phyloP scores from a whole-genome alignment of 345 rosid genomes.

The Moricandia arvensis region DNA sequence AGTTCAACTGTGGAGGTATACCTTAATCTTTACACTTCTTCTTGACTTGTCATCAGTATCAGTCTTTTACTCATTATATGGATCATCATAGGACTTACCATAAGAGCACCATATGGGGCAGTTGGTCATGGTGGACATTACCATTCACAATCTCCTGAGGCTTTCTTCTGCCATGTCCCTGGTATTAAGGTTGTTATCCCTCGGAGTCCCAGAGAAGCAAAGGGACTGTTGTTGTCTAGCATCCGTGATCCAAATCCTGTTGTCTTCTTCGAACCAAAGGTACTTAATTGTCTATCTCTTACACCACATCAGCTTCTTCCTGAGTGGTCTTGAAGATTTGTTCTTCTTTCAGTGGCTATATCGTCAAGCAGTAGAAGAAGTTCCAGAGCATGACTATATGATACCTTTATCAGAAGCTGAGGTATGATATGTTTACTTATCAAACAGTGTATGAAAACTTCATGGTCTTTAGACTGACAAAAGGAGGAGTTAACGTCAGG shows the following conservation, averaged over 20 bases:
- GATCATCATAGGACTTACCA: slow-evolving; percentile 60
- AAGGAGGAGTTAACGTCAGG: slow-evolving; percentile 41
- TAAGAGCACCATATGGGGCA: slow-evolving; percentile 83
- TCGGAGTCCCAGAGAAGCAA: slow-evolving; percentile 82
- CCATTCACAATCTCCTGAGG: slow-evolving; percentile 94
- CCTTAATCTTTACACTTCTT: neutral
- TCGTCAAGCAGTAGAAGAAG: slow-evolving; percentile 84
- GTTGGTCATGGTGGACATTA: slow-evolving; percentile 96
- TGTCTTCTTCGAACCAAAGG: slow-evolving; percentile 94
- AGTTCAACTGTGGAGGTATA: slow-evolving; percentile 88
- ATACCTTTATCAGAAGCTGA: slow-evolving; percentile 86
- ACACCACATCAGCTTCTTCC: neutral
- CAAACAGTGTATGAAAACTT: neutral
- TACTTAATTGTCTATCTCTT: slow-evolving; percentile 20
- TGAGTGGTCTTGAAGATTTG: neutral
- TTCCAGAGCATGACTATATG: slow-evolving; percentile 88
- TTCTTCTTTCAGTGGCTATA: slow-evolving; percentile 67
- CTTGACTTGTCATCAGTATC: neutral
- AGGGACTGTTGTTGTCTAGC: slow-evolving; percentile 73
- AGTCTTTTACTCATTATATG: neutral
- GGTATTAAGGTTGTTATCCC: slow-evolving; percentile 97
- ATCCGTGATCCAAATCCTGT: slow-evolving; percentile 85
- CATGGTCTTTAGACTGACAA: slow-evolving; percentile 16
- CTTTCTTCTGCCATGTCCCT: slow-evolving; percentile 93
- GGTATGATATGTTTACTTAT: slow-evolving; percentile 39